Conservation (phyloP, 2,329 filamentous ascomycete species). For the Penicillium frequentans region DNA sequence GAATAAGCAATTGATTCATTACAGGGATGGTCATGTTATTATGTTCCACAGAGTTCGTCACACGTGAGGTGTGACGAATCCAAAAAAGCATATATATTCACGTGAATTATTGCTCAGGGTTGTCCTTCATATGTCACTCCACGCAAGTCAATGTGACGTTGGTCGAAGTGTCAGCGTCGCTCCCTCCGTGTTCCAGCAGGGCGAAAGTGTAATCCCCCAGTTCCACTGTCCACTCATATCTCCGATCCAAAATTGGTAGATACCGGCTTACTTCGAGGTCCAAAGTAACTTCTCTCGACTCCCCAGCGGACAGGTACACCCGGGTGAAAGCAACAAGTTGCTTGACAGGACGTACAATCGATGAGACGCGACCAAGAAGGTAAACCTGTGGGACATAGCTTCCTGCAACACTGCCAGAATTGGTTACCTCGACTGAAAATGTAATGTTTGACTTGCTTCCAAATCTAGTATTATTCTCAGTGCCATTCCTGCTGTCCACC, state of each 20-base stretch:
- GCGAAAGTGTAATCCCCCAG: conserved; percentile 46
- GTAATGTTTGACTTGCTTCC: conserved; percentile 26
- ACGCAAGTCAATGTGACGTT: conserved; percentile 42
- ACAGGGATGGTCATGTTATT: too few species aligned
- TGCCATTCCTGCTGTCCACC: neutral
- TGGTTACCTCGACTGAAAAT: conserved; percentile 38
- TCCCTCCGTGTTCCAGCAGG: conserved; percentile 44
- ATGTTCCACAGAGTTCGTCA: too few species aligned
- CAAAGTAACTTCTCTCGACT: conserved; percentile 27
- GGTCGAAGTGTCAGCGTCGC: conserved; percentile 26
- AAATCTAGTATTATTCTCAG: too few species aligned
- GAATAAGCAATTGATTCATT: too few species aligned
- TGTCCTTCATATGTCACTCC: conserved; percentile 2
- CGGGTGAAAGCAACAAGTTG: conserved; percentile 47
- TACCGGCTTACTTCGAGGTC: conserved; percentile 35
- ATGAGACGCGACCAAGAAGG: conserved; percentile 40
- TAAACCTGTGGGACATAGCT: conserved; percentile 40
- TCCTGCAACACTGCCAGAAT: conserved; percentile 35
- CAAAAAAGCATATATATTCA: too few species aligned
- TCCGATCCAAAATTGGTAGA: conserved; percentile 44
- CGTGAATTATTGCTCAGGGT: neutral
- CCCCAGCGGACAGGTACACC: conserved; percentile 38
- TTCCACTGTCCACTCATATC: conserved; percentile 47
- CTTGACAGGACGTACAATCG: conserved; percentile 44
- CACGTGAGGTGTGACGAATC: too few species aligned